These are phyloP conservation scores for Clitoria ternatea DNA, from an alignment of 306 rosid genomes.

Conservation along the genomic window DNA sequence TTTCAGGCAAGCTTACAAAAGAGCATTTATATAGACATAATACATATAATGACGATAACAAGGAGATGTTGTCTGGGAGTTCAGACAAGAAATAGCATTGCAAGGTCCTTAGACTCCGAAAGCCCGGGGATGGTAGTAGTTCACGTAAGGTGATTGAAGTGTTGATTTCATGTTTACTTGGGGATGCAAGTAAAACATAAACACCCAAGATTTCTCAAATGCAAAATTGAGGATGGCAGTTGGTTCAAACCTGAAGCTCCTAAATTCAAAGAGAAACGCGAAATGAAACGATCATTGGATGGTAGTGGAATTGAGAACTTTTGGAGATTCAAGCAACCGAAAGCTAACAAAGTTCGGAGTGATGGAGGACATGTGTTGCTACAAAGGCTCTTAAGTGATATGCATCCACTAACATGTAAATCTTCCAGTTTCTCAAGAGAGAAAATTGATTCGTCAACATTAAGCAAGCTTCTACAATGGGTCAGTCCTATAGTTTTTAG, in stretches of 20 bases:
- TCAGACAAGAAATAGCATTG: neutral
- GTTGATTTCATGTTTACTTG: neutral
- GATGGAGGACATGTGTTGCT: neutral
- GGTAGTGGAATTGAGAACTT: neutral
- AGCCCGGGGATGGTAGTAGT: neutral
- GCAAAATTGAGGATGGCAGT: conserved; percentile 4
- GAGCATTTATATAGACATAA: accelerated
- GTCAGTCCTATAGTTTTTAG: accelerated
- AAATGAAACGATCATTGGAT: neutral
- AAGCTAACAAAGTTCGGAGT: accelerated
- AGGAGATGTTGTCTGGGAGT: conserved; percentile 2
- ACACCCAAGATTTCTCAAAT: neutral
- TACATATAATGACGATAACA: neutral
- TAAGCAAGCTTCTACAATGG: neutral
- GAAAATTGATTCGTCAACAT: conserved; percentile 5
- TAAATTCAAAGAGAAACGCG: neutral
- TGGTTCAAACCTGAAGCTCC: neutral
- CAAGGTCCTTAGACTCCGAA: neutral
- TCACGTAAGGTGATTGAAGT: neutral
- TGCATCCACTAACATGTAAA: neutral
- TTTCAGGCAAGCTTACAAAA: conserved; percentile 17
- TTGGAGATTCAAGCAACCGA: neutral
- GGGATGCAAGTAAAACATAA: neutral
- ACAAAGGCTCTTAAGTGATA: neutral
- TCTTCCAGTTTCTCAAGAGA: neutral